Evolutionary conservation across 495 filamentous ascomycete genomes (phyloP).

Genomic region (Penicillium malachiteum): DNA sequence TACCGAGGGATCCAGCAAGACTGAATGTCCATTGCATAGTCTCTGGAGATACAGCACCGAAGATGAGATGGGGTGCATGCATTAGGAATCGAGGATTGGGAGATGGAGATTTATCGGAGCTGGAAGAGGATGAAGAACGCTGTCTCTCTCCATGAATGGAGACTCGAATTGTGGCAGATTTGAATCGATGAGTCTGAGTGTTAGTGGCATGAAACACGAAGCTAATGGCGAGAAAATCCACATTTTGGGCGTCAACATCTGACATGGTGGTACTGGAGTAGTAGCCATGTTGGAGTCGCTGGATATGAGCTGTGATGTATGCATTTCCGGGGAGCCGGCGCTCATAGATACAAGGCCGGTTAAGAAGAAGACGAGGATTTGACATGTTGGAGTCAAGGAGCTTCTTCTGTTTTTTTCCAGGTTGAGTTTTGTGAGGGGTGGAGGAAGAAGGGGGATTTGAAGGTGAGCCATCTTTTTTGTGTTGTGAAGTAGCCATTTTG

Average conservation of each 20-base stretch:
- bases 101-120: slow-evolving; percentile 13
- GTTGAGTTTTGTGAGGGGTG: background rate
- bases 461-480: background rate
- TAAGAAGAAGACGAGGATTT: slow-evolving; percentile 44
- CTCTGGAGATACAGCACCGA: slow-evolving; percentile 52
- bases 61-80: slow-evolving; percentile 53
- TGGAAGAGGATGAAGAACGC: background rate
- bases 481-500: slow-evolving; percentile 14
- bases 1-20: slow-evolving; percentile 46
- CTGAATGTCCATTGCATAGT: slow-evolving; percentile 54
- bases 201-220: slow-evolving; percentile 51
- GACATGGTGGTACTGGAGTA: slow-evolving; percentile 44
- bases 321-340: slow-evolving; percentile 47
- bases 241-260: slow-evolving; percentile 39
- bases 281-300: slow-evolving; percentile 52
- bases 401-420: slow-evolving; percentile 3
- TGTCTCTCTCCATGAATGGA: slow-evolving; percentile 28
- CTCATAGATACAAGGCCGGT: slow-evolving; percentile 51
- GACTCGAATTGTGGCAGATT: slow-evolving; percentile 45
- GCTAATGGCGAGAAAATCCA: slow-evolving; percentile 51
- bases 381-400: slow-evolving; percentile 38
- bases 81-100: slow-evolving; percentile 45
- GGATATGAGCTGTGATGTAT: slow-evolving; percentile 51
- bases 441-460: background rate
- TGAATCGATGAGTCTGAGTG: slow-evolving; percentile 45